Evolutionary conservation across 331 rosid genomes (phyloP), one percentile per base, ranked within the genome.

Genomic region (Erythrophleum ivorense): DNA sequence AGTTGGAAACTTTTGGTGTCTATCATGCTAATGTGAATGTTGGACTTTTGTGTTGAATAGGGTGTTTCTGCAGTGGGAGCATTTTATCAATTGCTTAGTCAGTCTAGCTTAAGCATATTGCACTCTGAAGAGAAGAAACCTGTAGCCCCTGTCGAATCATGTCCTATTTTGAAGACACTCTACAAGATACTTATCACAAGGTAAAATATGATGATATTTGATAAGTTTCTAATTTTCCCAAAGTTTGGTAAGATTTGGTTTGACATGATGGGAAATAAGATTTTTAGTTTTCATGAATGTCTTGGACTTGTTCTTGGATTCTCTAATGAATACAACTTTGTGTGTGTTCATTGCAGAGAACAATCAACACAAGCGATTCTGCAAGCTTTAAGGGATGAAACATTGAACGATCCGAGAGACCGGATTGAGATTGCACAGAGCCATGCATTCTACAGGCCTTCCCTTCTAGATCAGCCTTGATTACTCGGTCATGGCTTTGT

Each of bases 51-150:
- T n/a, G n/a, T n/a, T n/a, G n/a, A n/a, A n/a, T 88, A 94, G 98
- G 97, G 98, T 52, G 90, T 94, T 41, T 94, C 98, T 57, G 95
- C 98, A 50, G 93, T 92, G 78, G 92, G 86, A 86, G 98, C 98
- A 67, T 92, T 94, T 76, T 90, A 89, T 72, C 94, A 92, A 86
- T 88, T 92, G 76, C 90, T 94, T 38, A 88, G 98, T 87, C 94
- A 92, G 57, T 78, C 94, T 52, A 84, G 94, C 84, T 83, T 90
- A 81, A 94, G 94, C 81, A 80, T 90, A 52, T 70, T 83, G 31
- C 88, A 94, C 84, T 97, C 95, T 34, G 94, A 86, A 76, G 91
- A 89, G 83, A 86, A 89, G 46, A 85, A 88, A 84, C 92, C 55
- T 9, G 92, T 91, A 29, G 97, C 94, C 58, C 97, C 94, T 0